Base-by-base conservation (phyloP, 139 green algal genomes). In the Klebsormidium nitens region DNA sequence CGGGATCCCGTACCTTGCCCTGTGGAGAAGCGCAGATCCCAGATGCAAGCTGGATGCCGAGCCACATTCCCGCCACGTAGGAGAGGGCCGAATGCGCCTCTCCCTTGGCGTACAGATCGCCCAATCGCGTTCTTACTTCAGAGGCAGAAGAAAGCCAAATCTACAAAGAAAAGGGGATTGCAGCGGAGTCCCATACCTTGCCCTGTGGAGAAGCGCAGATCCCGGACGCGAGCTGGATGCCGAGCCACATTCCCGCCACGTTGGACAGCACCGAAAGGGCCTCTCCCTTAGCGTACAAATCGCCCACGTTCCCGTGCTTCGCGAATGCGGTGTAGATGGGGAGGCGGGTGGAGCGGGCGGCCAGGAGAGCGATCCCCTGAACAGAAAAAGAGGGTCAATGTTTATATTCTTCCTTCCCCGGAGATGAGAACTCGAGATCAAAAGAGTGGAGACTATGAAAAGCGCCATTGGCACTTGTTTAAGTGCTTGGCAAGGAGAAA, bases 201-300 rank as follows among this genome's bases (percentile, higher is more conserved):
- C 64, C 46, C 17, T 63, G 60, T 3, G 42, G 29, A 28, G 69
- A 50, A 31, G 26, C 14, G 28, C 69, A 76, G 39, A 76, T 29
- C 1, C 61, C 49, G 40, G 69, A 67, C 19, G 69, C 69, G 28
- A 76, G 61, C 8, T 46, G 66, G 38, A 76, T 76, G 47, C 70
- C 70, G 3, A 73, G 37, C 0, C 29, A 62, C 26, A 77, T 69
- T 14, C 70, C 70, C 1, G 32, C 29, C n/a, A 77, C 32, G 36
- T 75, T 75, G 32, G 60, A 73, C 8, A 75, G 34, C 8, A 74
- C 62, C 23, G 44, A 64, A 35, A 77, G 70, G 44, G 70, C 70
- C 52, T 77, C 70, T 31, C 70, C 70, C 63, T 77, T 77, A 34
- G 70, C 63, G 35, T 75, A 64, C 19, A 77, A n/a, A 23, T 77